Evolutionary conservation across 495 filamentous ascomycete genomes (phyloP).

Genomic region (Tetracladium setigerum): DNA sequence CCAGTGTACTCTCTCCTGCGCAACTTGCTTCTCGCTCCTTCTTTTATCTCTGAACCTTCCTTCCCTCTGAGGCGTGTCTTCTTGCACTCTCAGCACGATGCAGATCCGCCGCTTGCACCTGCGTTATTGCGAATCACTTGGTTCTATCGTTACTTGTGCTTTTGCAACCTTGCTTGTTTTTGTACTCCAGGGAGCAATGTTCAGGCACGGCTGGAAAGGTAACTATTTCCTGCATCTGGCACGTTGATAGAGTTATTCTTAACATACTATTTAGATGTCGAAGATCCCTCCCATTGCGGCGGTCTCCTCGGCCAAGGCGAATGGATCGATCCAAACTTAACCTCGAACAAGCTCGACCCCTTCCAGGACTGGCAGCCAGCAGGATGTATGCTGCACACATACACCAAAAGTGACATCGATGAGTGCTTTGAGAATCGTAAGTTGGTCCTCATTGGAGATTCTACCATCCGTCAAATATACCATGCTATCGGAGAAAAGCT

Average conservation of each 20-base stretch:
- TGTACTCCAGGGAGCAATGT: conserved; percentile 23
- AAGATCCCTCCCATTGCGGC: conserved; percentile 47
- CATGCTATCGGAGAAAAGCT: conserved; percentile 47
- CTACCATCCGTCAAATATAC: conserved; percentile 50
- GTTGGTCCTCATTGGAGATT: conserved; percentile 54
- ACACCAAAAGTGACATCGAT: conserved; percentile 36
- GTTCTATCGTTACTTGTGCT: conserved; percentile 8
- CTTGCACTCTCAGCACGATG: no score
- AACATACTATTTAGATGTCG: conserved; percentile 26
- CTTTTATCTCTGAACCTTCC: not conserved
- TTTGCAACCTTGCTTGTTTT: conserved; percentile 17
- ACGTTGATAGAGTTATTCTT: conserved; percentile 9
- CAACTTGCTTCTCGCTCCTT: no score
- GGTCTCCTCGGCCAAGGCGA: conserved; percentile 43
- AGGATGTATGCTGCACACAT: conserved; percentile 50
- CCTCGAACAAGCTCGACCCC: conserved; percentile 14
- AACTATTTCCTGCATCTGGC: conserved; percentile 10
- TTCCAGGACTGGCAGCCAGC: conserved; percentile 48
- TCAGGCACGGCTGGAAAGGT: conserved; percentile 31
- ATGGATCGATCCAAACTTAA: conserved; percentile 39
- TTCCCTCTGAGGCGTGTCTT: no score
- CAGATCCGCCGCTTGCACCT: no score
- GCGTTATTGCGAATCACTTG: no score
- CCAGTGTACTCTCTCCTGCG: no score
- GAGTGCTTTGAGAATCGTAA: conserved; percentile 36